phyloP scores from a whole-genome alignment of 2,329 filamentous ascomycete species.

The Chalaropsis thielavioides region DNA sequence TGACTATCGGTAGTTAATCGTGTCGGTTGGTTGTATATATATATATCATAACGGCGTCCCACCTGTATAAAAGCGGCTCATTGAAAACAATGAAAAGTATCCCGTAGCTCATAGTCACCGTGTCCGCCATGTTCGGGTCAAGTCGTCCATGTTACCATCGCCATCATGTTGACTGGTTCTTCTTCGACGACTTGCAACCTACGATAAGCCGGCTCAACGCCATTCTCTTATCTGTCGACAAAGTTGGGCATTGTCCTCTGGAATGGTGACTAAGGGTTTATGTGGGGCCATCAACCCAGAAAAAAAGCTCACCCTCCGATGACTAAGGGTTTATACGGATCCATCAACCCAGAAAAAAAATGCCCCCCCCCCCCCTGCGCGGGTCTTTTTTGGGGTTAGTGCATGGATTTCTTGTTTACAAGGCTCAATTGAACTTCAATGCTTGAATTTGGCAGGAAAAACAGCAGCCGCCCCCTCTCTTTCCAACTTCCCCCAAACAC shows the following conservation, averaged over 20 bases:
- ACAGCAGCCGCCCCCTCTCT: constrained; percentile 12
- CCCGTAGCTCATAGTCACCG: too few relatives aligned
- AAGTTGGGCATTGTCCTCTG: background rate
- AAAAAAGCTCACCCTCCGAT: background rate
- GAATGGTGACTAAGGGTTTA: background rate
- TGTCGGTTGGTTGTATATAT: background rate
- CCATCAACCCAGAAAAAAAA: background rate
- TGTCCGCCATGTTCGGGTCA: too few relatives aligned
- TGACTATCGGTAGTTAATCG: too few relatives aligned
- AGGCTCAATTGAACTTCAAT: constrained; percentile 12
- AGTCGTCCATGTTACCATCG: too few relatives aligned
- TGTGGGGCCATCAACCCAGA: background rate
- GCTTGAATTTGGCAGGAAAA: constrained; percentile 8
- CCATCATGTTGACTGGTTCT: too few relatives aligned
- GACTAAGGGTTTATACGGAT: background rate
- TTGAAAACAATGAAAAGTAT: too few relatives aligned
- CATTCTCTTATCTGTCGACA: background rate
- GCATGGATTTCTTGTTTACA: constrained; percentile 10
- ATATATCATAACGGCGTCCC: background rate
- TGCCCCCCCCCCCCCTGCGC: background rate
- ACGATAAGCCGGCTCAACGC: too few relatives aligned
- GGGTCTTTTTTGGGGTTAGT: constrained; percentile 3
- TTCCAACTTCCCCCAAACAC: constrained; percentile 16
- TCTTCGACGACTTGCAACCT: too few relatives aligned
- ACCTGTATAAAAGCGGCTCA: too few relatives aligned